These are phyloP conservation scores for Cydonia oblonga DNA, from an alignment of 331 rosid genomes.

Conservation along the genomic window DNA sequence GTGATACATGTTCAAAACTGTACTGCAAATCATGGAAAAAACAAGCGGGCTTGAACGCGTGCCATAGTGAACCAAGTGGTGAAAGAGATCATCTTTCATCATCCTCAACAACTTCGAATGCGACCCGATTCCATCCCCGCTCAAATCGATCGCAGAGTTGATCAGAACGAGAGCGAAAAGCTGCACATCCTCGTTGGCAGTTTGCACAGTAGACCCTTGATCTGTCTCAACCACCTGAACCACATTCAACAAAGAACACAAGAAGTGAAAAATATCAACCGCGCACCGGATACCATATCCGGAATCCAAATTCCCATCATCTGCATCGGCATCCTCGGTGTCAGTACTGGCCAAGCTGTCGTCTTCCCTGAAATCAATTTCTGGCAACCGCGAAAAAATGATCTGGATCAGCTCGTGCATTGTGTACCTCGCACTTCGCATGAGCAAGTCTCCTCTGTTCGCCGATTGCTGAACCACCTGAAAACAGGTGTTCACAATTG, in stretches of 20 bases:
- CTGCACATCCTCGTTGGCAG: slow-evolving; percentile 76
- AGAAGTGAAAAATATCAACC: slow-evolving; percentile 66
- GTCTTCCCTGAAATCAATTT: slow-evolving; percentile 26
- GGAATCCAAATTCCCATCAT: slow-evolving; percentile 13
- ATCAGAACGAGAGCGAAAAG: slow-evolving; percentile 65
- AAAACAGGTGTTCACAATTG: slow-evolving; percentile 59
- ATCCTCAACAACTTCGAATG: slow-evolving; percentile 74
- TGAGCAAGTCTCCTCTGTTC: slow-evolving; percentile 58
- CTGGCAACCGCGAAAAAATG: slow-evolving; percentile 48
- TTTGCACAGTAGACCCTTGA: slow-evolving; percentile 26
- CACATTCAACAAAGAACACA: slow-evolving; percentile 80
- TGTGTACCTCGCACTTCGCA: slow-evolving; percentile 55
- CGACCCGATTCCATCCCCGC: slow-evolving; percentile 65
- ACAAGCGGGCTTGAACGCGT: slow-evolving; percentile 62
- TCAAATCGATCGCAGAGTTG: slow-evolving; percentile 61
- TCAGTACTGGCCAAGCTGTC: slow-evolving; percentile 39
- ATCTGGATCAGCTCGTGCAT: slow-evolving; percentile 80
- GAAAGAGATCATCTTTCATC: slow-evolving; percentile 82
- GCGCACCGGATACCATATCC: slow-evolving; percentile 67
- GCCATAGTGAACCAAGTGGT: slow-evolving; percentile 82
- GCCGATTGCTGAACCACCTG: slow-evolving; percentile 70
- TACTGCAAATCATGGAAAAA: slow-evolving; percentile 87
- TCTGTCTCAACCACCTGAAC: slow-evolving; percentile 50
- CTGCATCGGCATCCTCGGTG: slow-evolving; percentile 31
- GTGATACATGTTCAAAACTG: slow-evolving; percentile 69